phyloP scores from a whole-genome alignment of 176 grass and related monocot species.

The Typha latifolia region DNA sequence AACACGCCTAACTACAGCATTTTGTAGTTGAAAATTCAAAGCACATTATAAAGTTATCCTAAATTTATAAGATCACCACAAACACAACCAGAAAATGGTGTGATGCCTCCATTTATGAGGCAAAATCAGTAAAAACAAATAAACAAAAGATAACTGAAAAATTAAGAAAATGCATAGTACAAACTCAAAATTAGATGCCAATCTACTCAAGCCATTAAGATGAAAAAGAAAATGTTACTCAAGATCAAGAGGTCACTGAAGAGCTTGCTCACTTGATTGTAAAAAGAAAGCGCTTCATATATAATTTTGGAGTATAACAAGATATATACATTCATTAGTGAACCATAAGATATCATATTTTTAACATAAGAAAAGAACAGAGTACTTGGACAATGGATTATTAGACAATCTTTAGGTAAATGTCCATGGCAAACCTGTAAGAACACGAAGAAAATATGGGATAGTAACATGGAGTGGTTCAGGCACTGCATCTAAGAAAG shows the following conservation, averaged over 20 bases:
- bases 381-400: background rate
- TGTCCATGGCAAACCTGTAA: slow-evolving; percentile 36
- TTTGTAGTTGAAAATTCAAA: too few species aligned
- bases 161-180: too few species aligned
- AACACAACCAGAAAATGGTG: too few species aligned
- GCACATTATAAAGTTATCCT: too few species aligned
- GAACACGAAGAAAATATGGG: slow-evolving; percentile 44
- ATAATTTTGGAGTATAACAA: background rate
- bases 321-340: background rate
- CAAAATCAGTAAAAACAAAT: too few species aligned
- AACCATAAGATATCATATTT: background rate
- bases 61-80: too few species aligned
- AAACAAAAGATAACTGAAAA: too few species aligned
- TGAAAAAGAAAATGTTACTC: background rate
- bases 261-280: background rate
- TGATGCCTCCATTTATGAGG: too few species aligned
- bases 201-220: too few species aligned
- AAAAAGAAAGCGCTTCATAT: background rate
- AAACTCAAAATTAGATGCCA: too few species aligned
- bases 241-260: background rate
- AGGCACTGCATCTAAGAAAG: slow-evolving; percentile 34
- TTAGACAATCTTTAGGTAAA: background rate
- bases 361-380: background rate
- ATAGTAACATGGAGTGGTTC: slow-evolving; percentile 43
- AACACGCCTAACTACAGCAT: too few species aligned